Evolutionary conservation across 2,329 filamentous ascomycete genomes (phyloP).

Genomic region (Hymenoscyphus occultus): DNA sequence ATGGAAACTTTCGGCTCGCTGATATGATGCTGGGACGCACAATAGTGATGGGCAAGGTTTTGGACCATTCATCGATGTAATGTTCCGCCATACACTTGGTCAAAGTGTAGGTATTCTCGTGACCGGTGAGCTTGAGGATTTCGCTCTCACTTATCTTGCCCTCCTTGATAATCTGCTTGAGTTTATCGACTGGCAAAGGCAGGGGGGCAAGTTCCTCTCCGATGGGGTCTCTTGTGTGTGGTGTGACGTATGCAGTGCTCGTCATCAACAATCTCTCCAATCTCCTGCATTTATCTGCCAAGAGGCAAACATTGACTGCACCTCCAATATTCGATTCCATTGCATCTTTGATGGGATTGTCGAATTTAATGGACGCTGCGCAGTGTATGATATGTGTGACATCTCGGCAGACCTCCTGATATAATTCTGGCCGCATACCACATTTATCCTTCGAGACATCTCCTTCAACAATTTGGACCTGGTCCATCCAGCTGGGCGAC

Average conservation of each 20-base stretch:
- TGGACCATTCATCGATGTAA: neutral
- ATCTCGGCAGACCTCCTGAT: slow-evolving; percentile 7
- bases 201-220: slow-evolving; percentile 7
- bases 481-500: slow-evolving; percentile 3
- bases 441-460: slow-evolving; percentile 8
- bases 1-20: slow-evolving; percentile 12
- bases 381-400: slow-evolving; percentile 18
- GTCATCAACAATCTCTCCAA: slow-evolving; percentile 12
- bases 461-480: slow-evolving; percentile 13
- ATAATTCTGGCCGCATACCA: slow-evolving; percentile 1
- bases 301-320: slow-evolving; percentile 10
- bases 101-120: slow-evolving; percentile 15
- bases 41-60: slow-evolving; percentile 9
- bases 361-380: slow-evolving; percentile 14
- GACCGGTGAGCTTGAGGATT: slow-evolving; percentile 10
- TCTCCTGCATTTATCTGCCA: slow-evolving; percentile 7
- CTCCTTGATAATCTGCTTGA: slow-evolving; percentile 4
- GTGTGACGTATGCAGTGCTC: slow-evolving; percentile 14
- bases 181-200: slow-evolving; percentile 5
- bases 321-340: slow-evolving; percentile 7
- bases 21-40: slow-evolving; percentile 16
- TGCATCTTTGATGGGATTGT: slow-evolving; percentile 12
- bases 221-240: slow-evolving; percentile 1
- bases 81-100: slow-evolving; percentile 19
- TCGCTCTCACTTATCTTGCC: slow-evolving; percentile 3